Percentiles rank a stretch among this genome's conserved stretches.
Conservation (phyloP, 2,329 filamentous ascomycete genomes). For the Nigrograna mackinnonii region DNA sequence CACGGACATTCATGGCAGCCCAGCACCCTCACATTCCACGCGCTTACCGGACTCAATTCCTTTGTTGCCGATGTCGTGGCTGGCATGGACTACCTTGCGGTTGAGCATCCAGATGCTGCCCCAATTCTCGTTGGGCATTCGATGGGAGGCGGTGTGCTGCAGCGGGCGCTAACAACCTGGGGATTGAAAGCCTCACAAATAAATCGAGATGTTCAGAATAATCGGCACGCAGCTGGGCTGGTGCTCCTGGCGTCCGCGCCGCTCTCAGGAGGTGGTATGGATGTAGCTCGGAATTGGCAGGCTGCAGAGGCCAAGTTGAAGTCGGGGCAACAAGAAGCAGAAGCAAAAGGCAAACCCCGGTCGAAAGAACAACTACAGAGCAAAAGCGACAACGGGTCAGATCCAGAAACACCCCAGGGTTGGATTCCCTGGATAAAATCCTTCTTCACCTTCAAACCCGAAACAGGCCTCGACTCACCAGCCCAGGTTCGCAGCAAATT, state of each 20-base stretch:
- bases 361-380: too few relatives aligned
- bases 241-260: slow-evolving; percentile 7
- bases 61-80: slow-evolving; percentile 3
- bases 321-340: not conserved
- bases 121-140: slow-evolving; percentile 10
- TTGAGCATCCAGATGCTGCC: slow-evolving; percentile 1
- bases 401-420: not conserved
- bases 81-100: not conserved
- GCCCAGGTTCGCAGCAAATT: slow-evolving; percentile 10
- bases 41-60: slow-evolving; percentile 2
- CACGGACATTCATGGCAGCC: slow-evolving; percentile 10
- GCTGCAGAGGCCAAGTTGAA: slow-evolving; percentile 4
- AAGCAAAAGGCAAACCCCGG: too few relatives aligned
- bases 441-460: slow-evolving; percentile 3
- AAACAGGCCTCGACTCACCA: slow-evolving; percentile 6
- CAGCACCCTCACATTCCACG: slow-evolving; percentile 4
- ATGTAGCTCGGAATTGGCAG: slow-evolving; percentile 9
- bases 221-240: slow-evolving; percentile 2
- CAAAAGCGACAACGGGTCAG: too few relatives aligned
- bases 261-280: slow-evolving; percentile 7
- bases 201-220: too few relatives aligned
- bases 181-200: not conserved
- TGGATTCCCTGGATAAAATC: slow-evolving; percentile 4
- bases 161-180: slow-evolving; percentile 4
- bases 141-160: slow-evolving; percentile 8